These are phyloP conservation scores for Cutaneotrichosporon sp. DNA, from an alignment of 1,284 basidiomycete species.

Conservation along the genomic window DNA sequence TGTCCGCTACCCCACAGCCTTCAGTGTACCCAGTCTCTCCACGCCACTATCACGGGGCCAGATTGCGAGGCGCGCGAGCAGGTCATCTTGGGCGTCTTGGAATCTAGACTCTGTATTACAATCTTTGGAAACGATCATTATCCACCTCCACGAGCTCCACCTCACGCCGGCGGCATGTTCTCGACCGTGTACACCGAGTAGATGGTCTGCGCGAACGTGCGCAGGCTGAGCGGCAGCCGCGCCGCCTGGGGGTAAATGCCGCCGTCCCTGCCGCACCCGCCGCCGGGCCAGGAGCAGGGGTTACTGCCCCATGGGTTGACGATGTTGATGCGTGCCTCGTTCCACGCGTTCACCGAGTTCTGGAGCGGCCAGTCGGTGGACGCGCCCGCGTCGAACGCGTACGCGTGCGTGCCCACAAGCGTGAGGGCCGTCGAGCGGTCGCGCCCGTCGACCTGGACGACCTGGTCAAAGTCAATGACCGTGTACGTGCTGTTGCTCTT, in stretches of 20 bases:
- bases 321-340: slow-evolving; percentile 4
- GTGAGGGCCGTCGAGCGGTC: slow-evolving; percentile 14
- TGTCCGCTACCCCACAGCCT: too few relatives aligned
- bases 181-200: slow-evolving; percentile 20
- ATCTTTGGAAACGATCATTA: too few relatives aligned
- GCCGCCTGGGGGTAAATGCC: slow-evolving; percentile 7
- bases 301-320: slow-evolving; percentile 28
- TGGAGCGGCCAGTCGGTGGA: slow-evolving; percentile 11
- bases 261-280: slow-evolving; percentile 12
- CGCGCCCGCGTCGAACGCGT: slow-evolving; percentile 17
- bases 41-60: too few relatives aligned
- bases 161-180: slow-evolving; percentile 14
- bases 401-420: slow-evolving; percentile 24
- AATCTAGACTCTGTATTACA: too few relatives aligned
- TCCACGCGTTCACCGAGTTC: neutral
- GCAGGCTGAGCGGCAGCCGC: slow-evolving; percentile 15
- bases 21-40: too few relatives aligned
- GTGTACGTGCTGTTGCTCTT: slow-evolving; percentile 19
- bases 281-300: slow-evolving; percentile 15
- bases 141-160: too few relatives aligned
- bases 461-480: slow-evolving; percentile 26
- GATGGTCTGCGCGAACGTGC: slow-evolving; percentile 19
- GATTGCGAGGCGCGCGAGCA: too few relatives aligned
- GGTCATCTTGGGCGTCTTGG: too few relatives aligned
- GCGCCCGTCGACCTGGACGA: slow-evolving; percentile 6